Evolutionary conservation across 495 filamentous ascomycete species (phyloP), one percentile per base, ranked within the genome.

Genomic region (Talaromyces stipitatus): DNA sequence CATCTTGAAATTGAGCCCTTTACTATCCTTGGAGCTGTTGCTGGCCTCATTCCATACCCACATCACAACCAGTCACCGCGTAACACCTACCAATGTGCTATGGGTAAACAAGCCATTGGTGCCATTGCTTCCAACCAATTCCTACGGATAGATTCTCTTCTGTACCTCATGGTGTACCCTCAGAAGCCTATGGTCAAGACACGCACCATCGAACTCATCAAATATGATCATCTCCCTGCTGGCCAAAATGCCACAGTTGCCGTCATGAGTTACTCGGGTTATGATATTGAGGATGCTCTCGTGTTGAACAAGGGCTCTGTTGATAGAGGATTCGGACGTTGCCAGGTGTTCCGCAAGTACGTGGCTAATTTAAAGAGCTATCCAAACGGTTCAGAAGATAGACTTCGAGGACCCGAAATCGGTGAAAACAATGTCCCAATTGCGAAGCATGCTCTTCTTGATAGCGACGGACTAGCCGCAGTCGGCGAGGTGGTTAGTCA

Each of bases 101-200:
- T 99, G 94, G 94, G 94, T 78, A 99, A 99, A 73, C 94, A 99
- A 88, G 94, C 94, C 16, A 97, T 99, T 68, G 94, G 94, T 50
- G 90, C 92, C 18, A 96, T 97, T 67, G 92, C 92, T 11, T 91
- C 94, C 60, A 99, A 99, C 64, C 95, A 97, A 69, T 95, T 96
- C 74, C 83, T 88, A 58, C 86, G 94, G 22, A 94, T 99, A 67
- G 94, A 99, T 65, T 96, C 91, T 3, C 80, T 97, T 27, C 83
- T 97, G 18, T 96, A 97, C 64, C 85, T 95, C 4, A 91, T 97
- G 79, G 92, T 97, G 16, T 99, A 99, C 65, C 94, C 94, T 2
- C 94, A 99, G 63, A 89, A 96, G 61, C 94, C 94, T 4, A 90
- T 99, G 85, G 95, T 97, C 54, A 95, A 92, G 66, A 95, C 91